Evolutionary conservation across 345 rosid genomes (phyloP), one percentile per base, ranked within the genome.

Genomic region (Noccaea caerulescens): DNA sequence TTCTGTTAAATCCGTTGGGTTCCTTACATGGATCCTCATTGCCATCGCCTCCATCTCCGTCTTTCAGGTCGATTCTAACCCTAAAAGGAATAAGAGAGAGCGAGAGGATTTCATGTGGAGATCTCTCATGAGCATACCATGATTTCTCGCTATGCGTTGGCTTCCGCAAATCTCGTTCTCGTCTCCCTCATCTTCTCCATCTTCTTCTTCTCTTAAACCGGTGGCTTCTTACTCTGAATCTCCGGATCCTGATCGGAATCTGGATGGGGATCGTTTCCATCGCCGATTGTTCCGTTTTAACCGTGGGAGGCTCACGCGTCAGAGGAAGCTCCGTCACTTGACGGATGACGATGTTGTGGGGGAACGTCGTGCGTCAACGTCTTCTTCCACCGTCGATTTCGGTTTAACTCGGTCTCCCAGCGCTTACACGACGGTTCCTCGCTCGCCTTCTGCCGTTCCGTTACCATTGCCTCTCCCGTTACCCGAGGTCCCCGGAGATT

Each of bases 111-210:
- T 55, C 54, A 61, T 63, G 55, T 62, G 38, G 8, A 51, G 49
- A 33, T 60, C 12, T 10, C 27, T 16, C 63, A 61, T 70, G 68
- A 70, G 43, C 69, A 59, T 73, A 73, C 50, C 72, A 80, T 84
- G 79, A 55, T 77, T 66, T 81, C 73, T 51, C 58, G 77, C 76
- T 63, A 93, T 90, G 98, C 97, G 93, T 73, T 93, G 97, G 93
- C 82, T 86, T 69, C 84, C 73, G 32, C 86, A 75, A 78, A 54
- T 84, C 63, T 82, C 90, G 57, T 81, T 77, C 63, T 77, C 90
- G 7, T 69, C 84, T 23, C 61, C 87, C 38, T 72, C 85, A 0
- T 78, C 88, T 9, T 76, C 82, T 41, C 45, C 67, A 12, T 50
- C 80, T 34, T 34, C 69, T 53, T 36, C 69, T 53, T 36, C 69